phyloP scores from a whole-genome alignment of 2,329 filamentous ascomycete genomes.

The Aureobasidium sp. region DNA sequence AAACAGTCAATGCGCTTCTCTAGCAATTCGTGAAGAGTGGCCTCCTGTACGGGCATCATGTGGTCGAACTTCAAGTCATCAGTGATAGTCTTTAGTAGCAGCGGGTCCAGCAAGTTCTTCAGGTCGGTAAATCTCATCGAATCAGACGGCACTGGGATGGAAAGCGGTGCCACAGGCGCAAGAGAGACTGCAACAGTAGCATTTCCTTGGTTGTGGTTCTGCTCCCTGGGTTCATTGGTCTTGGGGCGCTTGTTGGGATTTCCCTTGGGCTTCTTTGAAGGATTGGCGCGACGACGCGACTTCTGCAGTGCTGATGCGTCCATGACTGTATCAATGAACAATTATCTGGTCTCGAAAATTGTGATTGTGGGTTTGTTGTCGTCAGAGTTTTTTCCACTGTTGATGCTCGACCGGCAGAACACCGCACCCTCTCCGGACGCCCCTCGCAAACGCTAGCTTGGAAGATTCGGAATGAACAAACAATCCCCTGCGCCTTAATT shows the following conservation, averaged over 20 bases:
- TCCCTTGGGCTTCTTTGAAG: constrained; percentile 8
- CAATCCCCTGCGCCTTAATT: neutral
- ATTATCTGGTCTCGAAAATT: neutral
- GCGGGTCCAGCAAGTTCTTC: constrained; percentile 65
- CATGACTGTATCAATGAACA: neutral
- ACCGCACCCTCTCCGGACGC: constrained; percentile 2
- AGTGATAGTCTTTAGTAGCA: constrained; percentile 64
- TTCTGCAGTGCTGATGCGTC: constrained; percentile 10
- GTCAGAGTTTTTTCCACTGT: constrained; percentile 5
- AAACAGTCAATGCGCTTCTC: constrained; percentile 45
- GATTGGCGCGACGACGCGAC: constrained; percentile 12
- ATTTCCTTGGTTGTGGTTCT: neutral
- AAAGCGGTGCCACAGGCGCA: constrained; percentile 6
- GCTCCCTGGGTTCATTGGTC: neutral
- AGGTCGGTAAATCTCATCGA: constrained; percentile 61
- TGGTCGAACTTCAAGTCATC: constrained; percentile 22
- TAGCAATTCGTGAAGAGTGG: constrained; percentile 46
- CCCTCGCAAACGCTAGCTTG: constrained; percentile 5
- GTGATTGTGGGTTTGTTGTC: neutral
- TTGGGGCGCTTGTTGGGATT: constrained; percentile 9
- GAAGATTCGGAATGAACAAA: neutral
- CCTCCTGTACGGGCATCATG: constrained; percentile 51
- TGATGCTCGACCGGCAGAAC: constrained; percentile 7
- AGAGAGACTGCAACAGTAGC: neutral
- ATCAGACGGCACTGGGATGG: constrained; percentile 3